Evolutionary conservation across 495 filamentous ascomycete species (phyloP).

Genomic region (Penicillium flavigenum): DNA sequence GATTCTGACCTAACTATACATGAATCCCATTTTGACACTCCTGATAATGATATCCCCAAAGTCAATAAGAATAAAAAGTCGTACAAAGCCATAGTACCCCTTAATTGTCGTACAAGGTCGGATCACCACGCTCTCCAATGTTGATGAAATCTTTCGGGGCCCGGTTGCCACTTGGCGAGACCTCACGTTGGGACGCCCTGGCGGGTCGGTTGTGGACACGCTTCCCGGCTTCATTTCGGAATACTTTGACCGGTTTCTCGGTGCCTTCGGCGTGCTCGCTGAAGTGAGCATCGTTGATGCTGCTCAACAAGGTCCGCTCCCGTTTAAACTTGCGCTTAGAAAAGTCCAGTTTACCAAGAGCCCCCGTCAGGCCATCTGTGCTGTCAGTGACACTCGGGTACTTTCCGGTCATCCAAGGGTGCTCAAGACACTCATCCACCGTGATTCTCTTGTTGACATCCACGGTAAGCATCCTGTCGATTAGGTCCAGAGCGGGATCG

Average conservation of each 20-base stretch:
- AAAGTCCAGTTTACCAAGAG: constrained; percentile 79
- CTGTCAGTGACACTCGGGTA: constrained; percentile 63
- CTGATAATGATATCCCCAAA: background rate
- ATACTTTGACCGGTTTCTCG: constrained; percentile 68
- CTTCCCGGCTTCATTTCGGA: constrained; percentile 66
- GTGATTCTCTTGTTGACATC: constrained; percentile 80
- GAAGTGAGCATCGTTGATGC: constrained; percentile 75
- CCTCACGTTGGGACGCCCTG: constrained; percentile 45
- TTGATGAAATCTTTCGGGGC: constrained; percentile 73
- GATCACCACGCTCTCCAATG: constrained; percentile 80
- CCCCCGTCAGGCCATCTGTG: constrained; percentile 87
- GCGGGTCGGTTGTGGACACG: constrained; percentile 40
- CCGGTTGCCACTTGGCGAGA: constrained; percentile 61
- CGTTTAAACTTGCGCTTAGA: constrained; percentile 73
- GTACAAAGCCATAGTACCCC: constrained; percentile 20
- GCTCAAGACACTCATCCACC: constrained; percentile 84
- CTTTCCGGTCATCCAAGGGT: constrained; percentile 78
- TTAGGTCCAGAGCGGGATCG: constrained; percentile 87
- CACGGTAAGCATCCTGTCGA: constrained; percentile 91
- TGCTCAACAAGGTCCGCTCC: constrained; percentile 81
- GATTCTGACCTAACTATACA: constrained; percentile 17
- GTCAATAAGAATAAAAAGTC: constrained; percentile 6
- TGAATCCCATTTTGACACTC: background rate
- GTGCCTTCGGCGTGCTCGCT: constrained; percentile 57
- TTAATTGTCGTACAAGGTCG: constrained; percentile 68